Conservation (phyloP, 2,329 filamentous ascomycete genomes). For the Chaetomium olivaceum region DNA sequence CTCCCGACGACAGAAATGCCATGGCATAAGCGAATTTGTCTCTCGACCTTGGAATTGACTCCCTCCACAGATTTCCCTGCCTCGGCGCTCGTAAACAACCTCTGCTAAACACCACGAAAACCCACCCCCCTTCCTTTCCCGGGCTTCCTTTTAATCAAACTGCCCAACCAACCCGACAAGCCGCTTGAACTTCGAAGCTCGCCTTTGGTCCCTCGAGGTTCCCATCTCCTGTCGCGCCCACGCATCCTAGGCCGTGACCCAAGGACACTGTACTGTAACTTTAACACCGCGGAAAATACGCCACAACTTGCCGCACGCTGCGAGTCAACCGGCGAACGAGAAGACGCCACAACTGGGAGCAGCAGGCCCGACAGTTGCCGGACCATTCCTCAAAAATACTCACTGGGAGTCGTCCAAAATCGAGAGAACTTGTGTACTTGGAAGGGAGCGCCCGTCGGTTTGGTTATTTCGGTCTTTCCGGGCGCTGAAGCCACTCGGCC, state of each 20-base stretch:
- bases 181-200: background rate
- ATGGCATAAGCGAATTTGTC: slow-evolving; percentile 28
- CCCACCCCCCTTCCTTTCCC: background rate
- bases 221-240: background rate
- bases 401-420: too few species aligned
- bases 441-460: background rate
- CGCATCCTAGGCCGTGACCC: too few species aligned
- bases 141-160: background rate
- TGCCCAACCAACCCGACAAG: background rate
- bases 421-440: background rate
- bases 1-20: slow-evolving; percentile 30
- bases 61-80: background rate
- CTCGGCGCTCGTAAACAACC: background rate
- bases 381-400: background rate
- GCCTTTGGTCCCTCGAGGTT: background rate
- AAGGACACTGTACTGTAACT: background rate
- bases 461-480: background rate
- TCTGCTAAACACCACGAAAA: background rate
- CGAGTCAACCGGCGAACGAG: background rate
- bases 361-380: background rate
- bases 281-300: background rate
- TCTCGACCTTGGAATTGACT: slow-evolving; percentile 33
- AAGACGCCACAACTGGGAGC: background rate
- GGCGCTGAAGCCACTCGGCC: background rate
- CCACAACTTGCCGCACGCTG: background rate